These are phyloP conservation scores for Stephania yunnanensis DNA, from an alignment of 164 flowering plant genomes.

Conservation along the genomic window DNA sequence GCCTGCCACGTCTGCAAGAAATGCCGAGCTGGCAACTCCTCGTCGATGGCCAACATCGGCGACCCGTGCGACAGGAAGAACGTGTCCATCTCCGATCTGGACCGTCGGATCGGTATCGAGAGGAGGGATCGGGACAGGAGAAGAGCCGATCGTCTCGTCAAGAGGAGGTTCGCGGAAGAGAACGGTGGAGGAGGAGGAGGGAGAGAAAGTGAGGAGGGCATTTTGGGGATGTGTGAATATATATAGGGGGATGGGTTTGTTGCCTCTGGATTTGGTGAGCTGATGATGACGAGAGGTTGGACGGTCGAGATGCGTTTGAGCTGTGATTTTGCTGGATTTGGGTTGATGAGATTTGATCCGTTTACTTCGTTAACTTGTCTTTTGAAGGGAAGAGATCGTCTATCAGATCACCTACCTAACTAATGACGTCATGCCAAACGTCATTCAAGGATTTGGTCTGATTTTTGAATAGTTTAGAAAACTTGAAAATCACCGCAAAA, in stretches of 20 bases:
- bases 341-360: too few species aligned
- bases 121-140: background rate
- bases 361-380: too few species aligned
- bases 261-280: background rate
- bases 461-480: too few species aligned
- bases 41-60: conserved; percentile 27
- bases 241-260: background rate
- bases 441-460: too few species aligned
- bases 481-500: too few species aligned
- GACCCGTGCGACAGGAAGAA: conserved; percentile 29
- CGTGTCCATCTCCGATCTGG: conserved; percentile 20
- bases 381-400: too few species aligned
- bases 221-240: background rate
- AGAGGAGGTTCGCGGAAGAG: background rate
- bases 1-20: conserved; percentile 49
- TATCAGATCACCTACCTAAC: too few species aligned
- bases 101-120: background rate
- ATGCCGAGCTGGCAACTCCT: conserved; percentile 32
- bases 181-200: background rate
- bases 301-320: background rate
- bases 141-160: background rate
- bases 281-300: background rate
- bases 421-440: too few species aligned
- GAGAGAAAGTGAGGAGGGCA: background rate
- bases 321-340: too few species aligned